A percentile compares a stretch with the other conserved stretches of the same genome.
Conservation (phyloP, 2,329 filamentous ascomycete species). For the Arthroderma sp. region DNA sequence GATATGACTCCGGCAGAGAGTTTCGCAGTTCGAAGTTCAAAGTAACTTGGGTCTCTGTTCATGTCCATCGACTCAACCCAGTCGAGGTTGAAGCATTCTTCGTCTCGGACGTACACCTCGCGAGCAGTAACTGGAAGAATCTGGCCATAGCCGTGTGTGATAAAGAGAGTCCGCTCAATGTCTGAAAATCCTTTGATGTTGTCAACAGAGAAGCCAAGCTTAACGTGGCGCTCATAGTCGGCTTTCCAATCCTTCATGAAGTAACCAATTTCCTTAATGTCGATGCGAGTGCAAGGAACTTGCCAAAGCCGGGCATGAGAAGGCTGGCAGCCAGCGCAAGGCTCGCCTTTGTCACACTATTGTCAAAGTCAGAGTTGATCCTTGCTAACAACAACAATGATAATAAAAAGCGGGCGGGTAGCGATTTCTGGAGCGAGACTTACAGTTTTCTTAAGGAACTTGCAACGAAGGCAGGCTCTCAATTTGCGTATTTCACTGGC, state of each 20-base stretch:
- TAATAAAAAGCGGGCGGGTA: neutral
- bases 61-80: conserved; percentile 76
- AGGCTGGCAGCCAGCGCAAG: conserved; percentile 87
- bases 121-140: conserved; percentile 85
- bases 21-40: conserved; percentile 75
- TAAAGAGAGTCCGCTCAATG: conserved; percentile 59
- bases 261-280: conserved; percentile 96
- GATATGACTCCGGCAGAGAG: conserved; percentile 81
- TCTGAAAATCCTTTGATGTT: conserved; percentile 79
- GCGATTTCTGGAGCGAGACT: conserved; percentile 7
- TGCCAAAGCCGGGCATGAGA: conserved; percentile 94
- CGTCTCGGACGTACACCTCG: conserved; percentile 82
- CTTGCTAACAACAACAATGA: neutral
- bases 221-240: conserved; percentile 84
- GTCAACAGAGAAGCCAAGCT: conserved; percentile 74
- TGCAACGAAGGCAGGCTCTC: conserved; percentile 85
- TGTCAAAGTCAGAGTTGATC: conserved; percentile 3
- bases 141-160: conserved; percentile 92
- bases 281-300: conserved; percentile 91
- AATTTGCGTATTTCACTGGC: conserved; percentile 94
- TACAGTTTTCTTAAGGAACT: conserved; percentile 92
- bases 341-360: conserved; percentile 84
- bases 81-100: conserved; percentile 83
- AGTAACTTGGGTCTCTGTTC: conserved; percentile 61
- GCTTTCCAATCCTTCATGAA: conserved; percentile 99